Evolutionary conservation across 352 stramenopile genomes (phyloP).

Genomic region (Phytopythium vexans): DNA sequence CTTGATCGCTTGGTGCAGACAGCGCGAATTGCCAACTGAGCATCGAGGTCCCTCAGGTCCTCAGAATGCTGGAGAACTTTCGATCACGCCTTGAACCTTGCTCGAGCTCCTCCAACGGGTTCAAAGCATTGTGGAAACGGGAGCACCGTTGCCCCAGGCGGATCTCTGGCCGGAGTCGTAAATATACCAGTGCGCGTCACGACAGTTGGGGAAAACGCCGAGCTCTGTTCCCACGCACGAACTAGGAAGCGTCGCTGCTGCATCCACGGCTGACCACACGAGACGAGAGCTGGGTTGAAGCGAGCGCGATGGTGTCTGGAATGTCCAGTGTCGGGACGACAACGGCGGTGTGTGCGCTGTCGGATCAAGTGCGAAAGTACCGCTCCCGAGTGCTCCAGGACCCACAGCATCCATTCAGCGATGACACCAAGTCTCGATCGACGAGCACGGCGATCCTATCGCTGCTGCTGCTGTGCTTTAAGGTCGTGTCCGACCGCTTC

Average conservation of each 20-base stretch:
- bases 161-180: no score
- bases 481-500: constrained; percentile 77
- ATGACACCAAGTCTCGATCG: constrained; percentile 13
- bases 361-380: constrained; percentile 83
- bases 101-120: no score
- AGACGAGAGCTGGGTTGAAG: neutral
- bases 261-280: constrained; percentile 1
- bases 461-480: constrained; percentile 72
- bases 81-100: neutral
- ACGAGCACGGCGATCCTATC: constrained; percentile 28
- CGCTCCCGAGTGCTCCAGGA: constrained; percentile 52
- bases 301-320: constrained; percentile 41
- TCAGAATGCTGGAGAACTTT: no score
- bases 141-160: no score
- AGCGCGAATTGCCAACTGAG: constrained; percentile 1
- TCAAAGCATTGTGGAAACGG: no score
- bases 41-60: no score
- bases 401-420: constrained; percentile 15
- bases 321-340: constrained; percentile 58
- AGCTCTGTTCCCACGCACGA: no score
- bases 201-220: constrained; percentile 1
- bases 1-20: neutral
- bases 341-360: constrained; percentile 65
- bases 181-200: neutral
- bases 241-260: constrained; percentile 13